These are phyloP conservation scores for Leccinellum albellum DNA, from an alignment of 768 basidiomycete species.

Conservation along the genomic window DNA sequence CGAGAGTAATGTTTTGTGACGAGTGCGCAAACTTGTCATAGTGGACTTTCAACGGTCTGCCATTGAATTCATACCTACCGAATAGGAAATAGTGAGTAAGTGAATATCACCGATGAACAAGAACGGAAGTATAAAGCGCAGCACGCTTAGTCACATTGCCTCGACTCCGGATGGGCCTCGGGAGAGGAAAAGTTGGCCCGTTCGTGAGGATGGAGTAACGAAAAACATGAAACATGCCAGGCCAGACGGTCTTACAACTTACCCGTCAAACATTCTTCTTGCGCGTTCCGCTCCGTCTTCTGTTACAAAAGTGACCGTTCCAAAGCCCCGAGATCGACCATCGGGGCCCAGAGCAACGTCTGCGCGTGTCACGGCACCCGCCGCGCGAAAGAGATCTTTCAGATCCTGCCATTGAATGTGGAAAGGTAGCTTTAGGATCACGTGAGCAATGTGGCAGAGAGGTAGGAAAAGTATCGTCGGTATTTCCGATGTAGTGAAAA, in stretches of 20 bases:
- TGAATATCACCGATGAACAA: background rate
- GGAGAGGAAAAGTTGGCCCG: background rate
- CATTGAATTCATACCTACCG: constrained; percentile 81
- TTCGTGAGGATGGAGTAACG: background rate
- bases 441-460: constrained; percentile 19
- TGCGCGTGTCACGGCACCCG: constrained; percentile 85
- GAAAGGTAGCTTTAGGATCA: constrained; percentile 69
- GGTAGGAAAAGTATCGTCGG: background rate
- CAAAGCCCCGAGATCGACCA: constrained; percentile 88
- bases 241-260: constrained; percentile 24
- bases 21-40: constrained; percentile 75
- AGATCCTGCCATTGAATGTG: constrained; percentile 98
- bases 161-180: background rate
- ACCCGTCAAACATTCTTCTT: constrained; percentile 89
- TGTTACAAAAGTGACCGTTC: constrained; percentile 83
- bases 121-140: background rate
- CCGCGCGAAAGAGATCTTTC: constrained; percentile 91
- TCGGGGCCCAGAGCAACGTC: constrained; percentile 87
- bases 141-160: background rate
- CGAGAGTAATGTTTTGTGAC: constrained; percentile 25
- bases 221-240: background rate
- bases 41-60: constrained; percentile 83
- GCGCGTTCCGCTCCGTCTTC: constrained; percentile 84
- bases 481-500: constrained; percentile 2
- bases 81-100: constrained; percentile 4